These are phyloP conservation scores for Spergularia azorica DNA, from an alignment of 179 eudicot species.

Conservation along the genomic window DNA sequence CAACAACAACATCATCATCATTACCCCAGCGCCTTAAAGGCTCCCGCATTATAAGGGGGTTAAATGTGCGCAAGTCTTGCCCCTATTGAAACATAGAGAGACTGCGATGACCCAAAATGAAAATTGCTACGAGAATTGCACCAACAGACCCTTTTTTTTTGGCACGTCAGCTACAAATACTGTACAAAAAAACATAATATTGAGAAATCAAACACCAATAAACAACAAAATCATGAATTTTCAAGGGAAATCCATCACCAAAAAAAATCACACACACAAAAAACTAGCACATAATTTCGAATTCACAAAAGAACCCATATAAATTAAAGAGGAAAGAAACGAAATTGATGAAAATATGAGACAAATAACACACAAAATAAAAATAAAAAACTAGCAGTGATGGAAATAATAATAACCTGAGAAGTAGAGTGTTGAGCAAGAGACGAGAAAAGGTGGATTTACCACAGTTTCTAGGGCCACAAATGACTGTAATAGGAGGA, in stretches of 20 bases:
- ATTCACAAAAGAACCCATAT: background rate
- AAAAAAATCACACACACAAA: background rate
- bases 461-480: slow-evolving; percentile 89
- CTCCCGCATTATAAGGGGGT: too few species aligned
- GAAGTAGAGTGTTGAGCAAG: slow-evolving; percentile 74
- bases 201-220: too few species aligned
- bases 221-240: background rate
- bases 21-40: too few species aligned
- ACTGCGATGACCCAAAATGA: too few species aligned
- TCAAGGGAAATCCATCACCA: background rate
- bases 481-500: slow-evolving; percentile 54
- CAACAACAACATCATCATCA: background rate
- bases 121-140: too few species aligned
- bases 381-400: background rate
- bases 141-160: too few species aligned
- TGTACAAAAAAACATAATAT: too few species aligned
- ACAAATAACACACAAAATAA: background rate
- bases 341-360: background rate
- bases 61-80: too few species aligned
- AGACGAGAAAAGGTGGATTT: slow-evolving; percentile 88
- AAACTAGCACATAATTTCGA: background rate
- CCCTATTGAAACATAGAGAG: too few species aligned
- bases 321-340: background rate
- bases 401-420: slow-evolving; percentile 36
- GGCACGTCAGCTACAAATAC: too few species aligned